Percentiles rank a stretch among this genome's conserved stretches.
Evolutionary conservation across 2,329 filamentous ascomycete genomes (phyloP).

Genomic region (Leptographium radiaticola): DNA sequence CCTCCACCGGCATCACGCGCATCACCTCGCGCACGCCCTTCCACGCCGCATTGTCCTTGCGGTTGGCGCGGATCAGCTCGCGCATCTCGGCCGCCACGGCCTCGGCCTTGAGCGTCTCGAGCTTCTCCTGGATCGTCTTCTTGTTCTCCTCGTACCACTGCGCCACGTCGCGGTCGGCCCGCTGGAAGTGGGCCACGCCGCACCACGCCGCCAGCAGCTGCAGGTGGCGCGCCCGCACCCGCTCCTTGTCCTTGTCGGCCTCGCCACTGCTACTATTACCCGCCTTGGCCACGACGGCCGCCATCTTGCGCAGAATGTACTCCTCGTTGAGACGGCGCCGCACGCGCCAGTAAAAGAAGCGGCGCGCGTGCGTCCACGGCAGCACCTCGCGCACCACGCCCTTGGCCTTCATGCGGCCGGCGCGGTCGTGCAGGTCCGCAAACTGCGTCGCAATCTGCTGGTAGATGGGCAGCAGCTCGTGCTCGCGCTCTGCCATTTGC

Average conservation of each 20-base stretch:
- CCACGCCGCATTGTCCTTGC: slow-evolving; percentile 60
- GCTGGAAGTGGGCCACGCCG: slow-evolving; percentile 61
- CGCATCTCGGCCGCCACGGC: slow-evolving; percentile 49
- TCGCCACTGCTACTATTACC: slow-evolving; percentile 19
- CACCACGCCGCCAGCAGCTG: slow-evolving; percentile 74
- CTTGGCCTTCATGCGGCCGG: slow-evolving; percentile 97
- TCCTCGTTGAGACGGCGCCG: slow-evolving; percentile 95
- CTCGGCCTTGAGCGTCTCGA: slow-evolving; percentile 71
- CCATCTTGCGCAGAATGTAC: slow-evolving; percentile 87
- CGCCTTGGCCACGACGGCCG: slow-evolving; percentile 24
- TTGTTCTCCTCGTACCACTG: slow-evolving; percentile 95
- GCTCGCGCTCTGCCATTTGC: slow-evolving; percentile 75
- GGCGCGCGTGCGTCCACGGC: slow-evolving; percentile 76
- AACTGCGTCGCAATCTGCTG: slow-evolving; percentile 93
- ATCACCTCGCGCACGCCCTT: slow-evolving; percentile 80
- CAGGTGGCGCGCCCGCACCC: slow-evolving; percentile 56
- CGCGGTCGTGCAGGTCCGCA: slow-evolving; percentile 90
- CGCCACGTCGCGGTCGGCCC: slow-evolving; percentile 70
- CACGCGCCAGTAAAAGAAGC: slow-evolving; percentile 99
- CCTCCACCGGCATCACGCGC: slow-evolving; percentile 72
- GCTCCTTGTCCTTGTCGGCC: slow-evolving; percentile 29
- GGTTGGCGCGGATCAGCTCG: slow-evolving; percentile 54
- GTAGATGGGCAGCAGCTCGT: slow-evolving; percentile 84
- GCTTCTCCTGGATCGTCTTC: slow-evolving; percentile 68
- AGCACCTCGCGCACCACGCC: slow-evolving; percentile 75